A percentile compares a stretch with the other conserved stretches of the same genome.
Evolutionary conservation across 208 protist species (phyloP).

Genomic region (Leishmania turanica): DNA sequence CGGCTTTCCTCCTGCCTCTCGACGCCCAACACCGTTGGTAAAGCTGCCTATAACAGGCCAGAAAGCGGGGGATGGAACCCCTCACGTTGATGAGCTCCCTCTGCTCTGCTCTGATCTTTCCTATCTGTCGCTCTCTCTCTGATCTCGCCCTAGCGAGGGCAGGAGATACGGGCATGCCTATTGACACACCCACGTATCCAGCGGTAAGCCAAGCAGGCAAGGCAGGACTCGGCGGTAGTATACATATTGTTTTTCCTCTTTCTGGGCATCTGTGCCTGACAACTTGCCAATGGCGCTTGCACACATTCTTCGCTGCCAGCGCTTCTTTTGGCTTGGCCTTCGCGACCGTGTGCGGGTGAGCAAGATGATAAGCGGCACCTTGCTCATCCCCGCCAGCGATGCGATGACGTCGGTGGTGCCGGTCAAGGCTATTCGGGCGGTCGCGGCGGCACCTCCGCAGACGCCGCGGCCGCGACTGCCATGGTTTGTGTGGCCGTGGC

Average conservation of each 20-base stretch:
- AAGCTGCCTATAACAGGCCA: neutral
- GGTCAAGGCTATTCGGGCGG: constrained; percentile 1
- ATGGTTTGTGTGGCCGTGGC: constrained; percentile 14
- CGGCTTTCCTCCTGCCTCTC: neutral
- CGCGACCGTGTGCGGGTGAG: constrained; percentile 17
- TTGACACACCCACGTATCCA: neutral
- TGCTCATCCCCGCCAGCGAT: constrained; percentile 3
- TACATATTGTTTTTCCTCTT: neutral
- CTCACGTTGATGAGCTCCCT: no score
- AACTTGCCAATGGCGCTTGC: constrained; percentile 3
- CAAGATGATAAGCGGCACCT: constrained; percentile 12
- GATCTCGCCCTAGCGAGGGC: neutral
- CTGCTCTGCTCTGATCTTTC: neutral
- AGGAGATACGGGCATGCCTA: neutral
- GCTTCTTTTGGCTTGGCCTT: constrained; percentile 25
- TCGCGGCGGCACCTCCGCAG: neutral
- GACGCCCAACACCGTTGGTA: neutral
- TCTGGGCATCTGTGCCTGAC: neutral
- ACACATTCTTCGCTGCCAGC: constrained; percentile 18
- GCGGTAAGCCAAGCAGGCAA: neutral
- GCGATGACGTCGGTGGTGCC: constrained; percentile 8
- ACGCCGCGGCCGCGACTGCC: neutral
- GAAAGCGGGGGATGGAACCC: neutral
- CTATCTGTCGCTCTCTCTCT: neutral
- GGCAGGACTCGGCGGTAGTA: neutral